Evolutionary conservation across 2,329 filamentous ascomycete species (phyloP).

Genomic region (Passalora sequoiae): DNA sequence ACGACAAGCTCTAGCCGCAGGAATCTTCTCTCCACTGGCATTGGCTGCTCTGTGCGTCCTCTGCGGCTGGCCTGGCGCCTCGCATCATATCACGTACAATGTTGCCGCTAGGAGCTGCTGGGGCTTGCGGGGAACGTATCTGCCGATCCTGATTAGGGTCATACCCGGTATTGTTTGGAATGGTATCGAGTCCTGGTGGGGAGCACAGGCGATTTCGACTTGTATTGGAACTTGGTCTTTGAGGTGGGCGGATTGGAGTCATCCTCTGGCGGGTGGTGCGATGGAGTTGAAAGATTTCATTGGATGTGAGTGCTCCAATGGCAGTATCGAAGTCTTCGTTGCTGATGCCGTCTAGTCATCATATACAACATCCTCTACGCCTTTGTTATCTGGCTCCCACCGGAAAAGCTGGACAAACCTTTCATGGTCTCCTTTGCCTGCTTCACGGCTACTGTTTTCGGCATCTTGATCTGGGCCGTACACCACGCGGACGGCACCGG

Average conservation of each 20-base stretch:
- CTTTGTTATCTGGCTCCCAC: constrained; percentile 14
- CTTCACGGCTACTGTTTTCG: constrained; percentile 14
- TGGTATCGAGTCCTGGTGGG: constrained; percentile 17
- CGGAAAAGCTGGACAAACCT: constrained; percentile 12
- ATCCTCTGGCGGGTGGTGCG: constrained; percentile 12
- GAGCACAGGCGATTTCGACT: constrained; percentile 12
- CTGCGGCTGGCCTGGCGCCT: constrained; percentile 13
- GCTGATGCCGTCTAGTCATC: constrained; percentile 5
- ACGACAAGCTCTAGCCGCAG: constrained; percentile 16
- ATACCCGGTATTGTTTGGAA: constrained; percentile 16
- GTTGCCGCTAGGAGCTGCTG: constrained; percentile 12
- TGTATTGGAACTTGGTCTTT: constrained; percentile 16
- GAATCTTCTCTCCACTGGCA: constrained; percentile 17
- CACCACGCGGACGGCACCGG: constrained; percentile 12
- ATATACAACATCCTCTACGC: constrained; percentile 14
- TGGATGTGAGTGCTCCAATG: constrained; percentile 7
- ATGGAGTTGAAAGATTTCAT: constrained; percentile 15
- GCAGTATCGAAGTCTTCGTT: neutral
- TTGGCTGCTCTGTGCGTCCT: constrained; percentile 14
- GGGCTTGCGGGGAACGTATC: constrained; percentile 13
- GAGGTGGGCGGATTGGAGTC: constrained; percentile 13
- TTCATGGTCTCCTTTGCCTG: constrained; percentile 12
- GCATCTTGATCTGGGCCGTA: constrained; percentile 13
- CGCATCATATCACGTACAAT: constrained; percentile 14
- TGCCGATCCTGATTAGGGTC: constrained; percentile 13